phyloP scores from a whole-genome alignment of 768 basidiomycete genomes.

The Mycena polygramma region DNA sequence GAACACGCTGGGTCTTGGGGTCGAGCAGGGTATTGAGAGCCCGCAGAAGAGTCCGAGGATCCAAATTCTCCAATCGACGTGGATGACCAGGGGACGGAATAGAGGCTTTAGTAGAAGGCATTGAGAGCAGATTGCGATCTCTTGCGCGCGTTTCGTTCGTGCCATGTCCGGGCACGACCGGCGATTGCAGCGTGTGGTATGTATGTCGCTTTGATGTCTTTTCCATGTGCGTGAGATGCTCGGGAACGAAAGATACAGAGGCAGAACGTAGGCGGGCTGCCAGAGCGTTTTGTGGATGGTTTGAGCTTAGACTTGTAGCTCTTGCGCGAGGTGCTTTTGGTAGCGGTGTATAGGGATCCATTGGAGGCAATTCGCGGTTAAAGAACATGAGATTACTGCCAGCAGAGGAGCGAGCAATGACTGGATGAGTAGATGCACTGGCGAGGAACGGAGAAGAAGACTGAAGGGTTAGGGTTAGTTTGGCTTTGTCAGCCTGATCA shows the following conservation, averaged over 20 bases:
- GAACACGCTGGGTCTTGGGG: slow-evolving; percentile 31
- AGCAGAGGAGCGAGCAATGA: slow-evolving; percentile 13
- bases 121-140: slow-evolving; percentile 7
- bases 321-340: slow-evolving; percentile 23
- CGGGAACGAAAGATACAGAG: slow-evolving; percentile 22
- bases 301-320: slow-evolving; percentile 8
- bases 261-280: slow-evolving; percentile 18
- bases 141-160: slow-evolving; percentile 19
- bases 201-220: slow-evolving; percentile 37
- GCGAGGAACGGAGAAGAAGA: slow-evolving; percentile 13
- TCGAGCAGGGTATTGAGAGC: slow-evolving; percentile 33
- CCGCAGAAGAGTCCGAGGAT: slow-evolving; percentile 35
- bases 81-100: slow-evolving; percentile 14
- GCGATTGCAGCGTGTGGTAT: slow-evolving; percentile 21
- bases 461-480: not conserved
- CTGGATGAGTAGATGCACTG: not conserved
- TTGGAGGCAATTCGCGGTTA: slow-evolving; percentile 19
- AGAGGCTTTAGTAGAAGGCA: not conserved
- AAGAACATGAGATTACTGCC: slow-evolving; percentile 30
- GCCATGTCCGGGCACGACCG: slow-evolving; percentile 20
- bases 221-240: slow-evolving; percentile 36
- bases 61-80: slow-evolving; percentile 29
- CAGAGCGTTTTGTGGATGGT: not conserved
- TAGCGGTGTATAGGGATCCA: slow-evolving; percentile 31
- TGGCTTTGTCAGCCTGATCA: too few relatives aligned